Conservation (phyloP, 1,139 yeast genomes). For the Suhomyces atakaporum region DNA sequence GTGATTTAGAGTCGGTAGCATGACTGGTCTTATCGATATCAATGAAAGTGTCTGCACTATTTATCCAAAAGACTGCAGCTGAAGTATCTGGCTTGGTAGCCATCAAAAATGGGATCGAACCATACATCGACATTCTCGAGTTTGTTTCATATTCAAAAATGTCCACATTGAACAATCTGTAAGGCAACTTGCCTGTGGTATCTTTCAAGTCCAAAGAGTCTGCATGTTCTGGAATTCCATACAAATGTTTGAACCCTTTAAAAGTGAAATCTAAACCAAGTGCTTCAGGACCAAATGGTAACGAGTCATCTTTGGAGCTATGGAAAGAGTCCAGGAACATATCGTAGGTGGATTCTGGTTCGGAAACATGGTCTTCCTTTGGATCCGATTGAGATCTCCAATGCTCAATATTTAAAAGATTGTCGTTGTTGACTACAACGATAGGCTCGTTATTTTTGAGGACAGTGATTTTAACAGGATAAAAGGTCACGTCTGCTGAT, state of each 20-base stretch:
- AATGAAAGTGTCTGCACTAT: conserved; percentile 89
- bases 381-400: conserved; percentile 48
- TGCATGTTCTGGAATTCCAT: conserved; percentile 96
- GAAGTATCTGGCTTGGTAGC: conserved; percentile 62
- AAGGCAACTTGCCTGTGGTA: conserved; percentile 65
- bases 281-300: conserved; percentile 90
- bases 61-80: conserved; percentile 87
- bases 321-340: conserved; percentile 61
- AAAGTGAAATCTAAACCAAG: conserved; percentile 77
- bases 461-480: conserved; percentile 57
- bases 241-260: conserved; percentile 60
- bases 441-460: conserved; percentile 44
- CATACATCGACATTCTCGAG: conserved; percentile 89
- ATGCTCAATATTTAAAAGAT: conserved; percentile 79
- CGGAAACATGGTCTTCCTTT: conserved; percentile 39
- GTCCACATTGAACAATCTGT: conserved; percentile 87
- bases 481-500: conserved; percentile 41
- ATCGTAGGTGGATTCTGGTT: conserved; percentile 59
- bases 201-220: conserved; percentile 73
- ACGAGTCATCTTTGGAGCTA: conserved; percentile 59
- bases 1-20: conserved; percentile 47
- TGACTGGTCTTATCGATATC: conserved; percentile 55
- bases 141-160: conserved; percentile 88
- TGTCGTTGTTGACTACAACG: conserved; percentile 65
- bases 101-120: conserved; percentile 84